Evolutionary conservation across 2,329 filamentous ascomycete species (phyloP).

Genomic region (Colletotrichum chlorophyti): DNA sequence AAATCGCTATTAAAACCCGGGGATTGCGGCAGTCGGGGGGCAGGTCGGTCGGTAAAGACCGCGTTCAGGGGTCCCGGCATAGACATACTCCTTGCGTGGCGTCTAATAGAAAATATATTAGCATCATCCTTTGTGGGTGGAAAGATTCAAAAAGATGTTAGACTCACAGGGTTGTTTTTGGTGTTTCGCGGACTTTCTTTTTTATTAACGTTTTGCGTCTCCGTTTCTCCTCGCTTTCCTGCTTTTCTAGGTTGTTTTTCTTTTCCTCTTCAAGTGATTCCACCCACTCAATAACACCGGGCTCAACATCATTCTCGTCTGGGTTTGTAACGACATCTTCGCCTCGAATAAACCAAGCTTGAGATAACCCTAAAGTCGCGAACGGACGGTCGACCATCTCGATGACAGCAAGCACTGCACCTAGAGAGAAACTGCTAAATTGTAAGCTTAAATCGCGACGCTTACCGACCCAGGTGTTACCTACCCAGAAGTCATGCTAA

Average conservation of each 20-base stretch:
- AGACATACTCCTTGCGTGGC: constrained; percentile 15
- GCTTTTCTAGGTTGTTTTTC: not conserved
- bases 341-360: constrained; percentile 9
- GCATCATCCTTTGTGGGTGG: not conserved
- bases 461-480: not conserved
- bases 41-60: not conserved
- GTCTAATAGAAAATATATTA: not conserved
- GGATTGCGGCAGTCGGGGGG: not conserved
- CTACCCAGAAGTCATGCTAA: constrained; percentile 19
- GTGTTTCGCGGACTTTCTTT: not conserved
- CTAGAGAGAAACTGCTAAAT: not conserved
- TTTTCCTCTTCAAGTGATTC: not conserved
- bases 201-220: constrained; percentile 13
- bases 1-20: not conserved
- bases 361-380: constrained; percentile 17
- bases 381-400: constrained; percentile 24
- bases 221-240: not conserved
- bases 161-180: not conserved
- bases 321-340: not conserved
- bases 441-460: not conserved
- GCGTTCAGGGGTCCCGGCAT: constrained; percentile 12
- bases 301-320: not conserved
- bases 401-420: constrained; percentile 11
- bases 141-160: no score
- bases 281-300: not conserved